Base-by-base conservation (phyloP, 1,139 yeast genomes). In the Lodderomyces oxycetoniae region DNA sequence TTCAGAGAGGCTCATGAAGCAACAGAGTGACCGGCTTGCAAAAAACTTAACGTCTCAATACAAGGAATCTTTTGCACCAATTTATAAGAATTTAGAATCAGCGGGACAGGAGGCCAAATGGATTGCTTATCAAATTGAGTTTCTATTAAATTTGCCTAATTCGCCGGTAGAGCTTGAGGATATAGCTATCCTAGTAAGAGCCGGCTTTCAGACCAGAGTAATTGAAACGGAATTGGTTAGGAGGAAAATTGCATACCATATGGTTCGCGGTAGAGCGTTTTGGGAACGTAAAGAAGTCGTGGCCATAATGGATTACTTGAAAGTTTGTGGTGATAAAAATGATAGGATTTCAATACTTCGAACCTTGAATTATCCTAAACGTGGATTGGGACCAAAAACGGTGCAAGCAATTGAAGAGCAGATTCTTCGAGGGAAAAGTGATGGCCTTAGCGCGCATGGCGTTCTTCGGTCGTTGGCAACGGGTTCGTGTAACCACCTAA, bases 231-330 rank as follows among this genome's bases (percentile, higher is more conserved):
- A 74, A 19, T 57, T 89, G 14, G 64, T 75, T 1, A 62, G 58
- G 32, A 59, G 60, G 4, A 57, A 68, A 6, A 70, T 89, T 7
- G 89, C 93, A 0, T 85, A 85, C 48, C 55, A 57, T 10, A 69
- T 88, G 47, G 65, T 81, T 1, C 76, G 80, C 34, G 96, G 96
- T 0, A 65, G 67, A 33, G 80, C 86, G 1, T 85, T 87, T 48
- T 85, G 94, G 89, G 88, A 84, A 27, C 59, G 84, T 23, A 73
- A 72, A 38, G 95, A 86, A 50, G 79, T 86, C 10, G 61, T 67
- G 13, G 61, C 74, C 0, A 64, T 85, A 36, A 41, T 88, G 32
- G 85, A 80, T 49, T 77, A 80, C 43, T 51, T 91, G 20, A 65
- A 85, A 33, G 74, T 78, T 1, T 62, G 84, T 8, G 65, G 74